Evolutionary conservation across 2,329 filamentous ascomycete species (phyloP), one percentile per base, ranked within the genome.

Genomic region (Tolypocladium endophyticum): DNA sequence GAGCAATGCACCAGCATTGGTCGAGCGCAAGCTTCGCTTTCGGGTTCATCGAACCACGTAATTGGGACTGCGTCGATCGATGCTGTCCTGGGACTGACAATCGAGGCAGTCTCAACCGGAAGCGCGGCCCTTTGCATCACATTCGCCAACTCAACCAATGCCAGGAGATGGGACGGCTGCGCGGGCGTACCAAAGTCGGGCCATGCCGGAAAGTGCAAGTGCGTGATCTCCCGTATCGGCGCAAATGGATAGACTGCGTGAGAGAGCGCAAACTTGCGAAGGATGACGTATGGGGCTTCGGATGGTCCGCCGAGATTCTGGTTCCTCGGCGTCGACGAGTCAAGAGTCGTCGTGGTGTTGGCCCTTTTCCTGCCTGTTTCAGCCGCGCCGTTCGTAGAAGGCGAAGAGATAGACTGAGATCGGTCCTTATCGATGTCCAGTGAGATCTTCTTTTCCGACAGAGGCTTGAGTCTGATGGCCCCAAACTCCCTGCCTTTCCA

Each of bases 131-230:
- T 87, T 76, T 81, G 88, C 82, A 86, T 91, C 39, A 83, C 79
- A 67, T 90, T 94, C 67, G 88, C 90, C 58, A 96, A 83, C 72
- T 97, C 92, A n/a, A 97, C 89, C 20, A 99, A 76, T 2, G 88
- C 89, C 20, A 99, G 80, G 2, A 99, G 81, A 68, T 97, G 92
- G 6, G 86, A 85, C 1, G 94, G 92, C 68, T 95, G 89, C 0
- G 94, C 92, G 0, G 93, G 93, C 0, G 92, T 88, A 25, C 94
- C 94, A 73, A 97, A 97, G 69, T 99, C 94, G 0, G 94, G 94
- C 94, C 94, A 99, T n/a, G 88, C 87, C 0, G 91, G 86, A 71
- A 97, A 97, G 70, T 97, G 92, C 18, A 99, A 78, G 66, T 99
- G 94, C 0, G 92, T 97, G 62, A 99, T 88, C 73, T 97, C 92